Percentiles rank a stretch among this genome's conserved stretches.
Evolutionary conservation across 176 grass and related monocot genomes (phyloP).

Genomic region (Cymbopogon citratus): DNA sequence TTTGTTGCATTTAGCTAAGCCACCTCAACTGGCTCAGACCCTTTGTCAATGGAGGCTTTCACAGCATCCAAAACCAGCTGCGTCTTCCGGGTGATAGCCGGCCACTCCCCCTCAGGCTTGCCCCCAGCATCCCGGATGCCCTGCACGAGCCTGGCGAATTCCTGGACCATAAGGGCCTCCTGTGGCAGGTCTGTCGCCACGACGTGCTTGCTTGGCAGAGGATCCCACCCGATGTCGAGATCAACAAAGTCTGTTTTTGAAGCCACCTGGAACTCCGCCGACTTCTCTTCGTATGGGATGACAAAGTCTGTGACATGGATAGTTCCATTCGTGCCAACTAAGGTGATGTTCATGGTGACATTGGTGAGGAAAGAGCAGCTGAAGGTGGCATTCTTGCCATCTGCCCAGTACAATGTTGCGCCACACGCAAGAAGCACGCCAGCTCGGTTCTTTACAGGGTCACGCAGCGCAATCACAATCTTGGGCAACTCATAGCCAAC

Average conservation of each 20-base stretch:
- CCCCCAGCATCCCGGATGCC: conserved; percentile 44
- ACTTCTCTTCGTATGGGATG: conserved; percentile 55
- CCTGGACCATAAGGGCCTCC: conserved; percentile 62
- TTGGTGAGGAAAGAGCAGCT: conserved; percentile 58
- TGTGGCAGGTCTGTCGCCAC: conserved; percentile 53
- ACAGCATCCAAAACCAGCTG: conserved; percentile 70
- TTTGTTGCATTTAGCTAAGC: conserved; percentile 8
- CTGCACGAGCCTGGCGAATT: conserved; percentile 52
- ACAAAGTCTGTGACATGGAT: conserved; percentile 58
- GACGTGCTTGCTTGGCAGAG: conserved; percentile 34
- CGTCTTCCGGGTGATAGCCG: conserved; percentile 57
- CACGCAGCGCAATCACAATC: conserved; percentile 27
- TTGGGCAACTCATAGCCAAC: conserved; percentile 57
- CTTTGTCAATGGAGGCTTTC: conserved; percentile 50
- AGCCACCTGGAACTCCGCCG: conserved; percentile 30
- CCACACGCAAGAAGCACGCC: conserved; percentile 61
- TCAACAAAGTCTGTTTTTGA: conserved; percentile 35
- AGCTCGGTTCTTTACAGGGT: conserved; percentile 36
- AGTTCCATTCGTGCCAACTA: conserved; percentile 55
- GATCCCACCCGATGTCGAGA: conserved; percentile 43
- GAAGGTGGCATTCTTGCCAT: conserved; percentile 52
- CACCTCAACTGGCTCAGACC: conserved; percentile 44
- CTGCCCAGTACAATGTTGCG: conserved; percentile 47
- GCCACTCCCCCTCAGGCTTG: conserved; percentile 73
- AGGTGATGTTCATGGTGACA: conserved; percentile 49